Base-by-base conservation (phyloP, 2,329 filamentous ascomycete species). In the Monilinia laxa region DNA sequence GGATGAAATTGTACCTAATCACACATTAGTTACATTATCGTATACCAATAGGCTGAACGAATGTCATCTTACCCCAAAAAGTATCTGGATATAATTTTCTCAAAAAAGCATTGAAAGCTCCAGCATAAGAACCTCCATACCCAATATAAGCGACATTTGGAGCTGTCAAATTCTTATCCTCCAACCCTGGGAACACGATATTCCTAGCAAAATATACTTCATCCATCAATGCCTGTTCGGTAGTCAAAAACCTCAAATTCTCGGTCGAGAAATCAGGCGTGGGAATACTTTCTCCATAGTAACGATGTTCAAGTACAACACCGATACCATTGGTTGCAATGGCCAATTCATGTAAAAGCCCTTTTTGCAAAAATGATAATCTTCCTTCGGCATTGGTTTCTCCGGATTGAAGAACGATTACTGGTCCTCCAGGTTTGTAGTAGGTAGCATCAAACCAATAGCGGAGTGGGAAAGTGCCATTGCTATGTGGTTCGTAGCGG, bases 81-180 rank as follows among this genome's bases (percentile, higher is more conserved):
- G 89, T 79, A 42, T 94, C 87, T 0, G 92, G 92, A 75, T 96
- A 96, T 20, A 88, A 76, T 67, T 90, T 87, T 42, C 92, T 87
- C 49, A 92, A 78, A 72, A 96, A 89, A 0, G 92, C 91, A 12
- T 87, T 90, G 71, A 93, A 90, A 0, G 88, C 89, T 2, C 92
- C 92, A 0, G 92, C 90, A 74, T 96, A 96, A 0, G 90, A 93
- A 0, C 92, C 92, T 1, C 92, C 92, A 69, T 96, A 96, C 0
- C 87, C 86, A 67, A 96, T 88, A 79, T 89, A 95, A 0, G 92
- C 85, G 0, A 86, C 87, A 3, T 80, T 82, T 0, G 84, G 79
- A 0, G 90, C 85, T 0, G 85, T 91, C 49, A 95, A 78, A 70
- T 92, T 83, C 31, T 84, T 74, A 69, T 90, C 78, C 74, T 91